Percentiles rank a stretch among this genome's conserved stretches.
Evolutionary conservation across 768 basidiomycete species (phyloP).

Genomic region (Auricularia heimuer): DNA sequence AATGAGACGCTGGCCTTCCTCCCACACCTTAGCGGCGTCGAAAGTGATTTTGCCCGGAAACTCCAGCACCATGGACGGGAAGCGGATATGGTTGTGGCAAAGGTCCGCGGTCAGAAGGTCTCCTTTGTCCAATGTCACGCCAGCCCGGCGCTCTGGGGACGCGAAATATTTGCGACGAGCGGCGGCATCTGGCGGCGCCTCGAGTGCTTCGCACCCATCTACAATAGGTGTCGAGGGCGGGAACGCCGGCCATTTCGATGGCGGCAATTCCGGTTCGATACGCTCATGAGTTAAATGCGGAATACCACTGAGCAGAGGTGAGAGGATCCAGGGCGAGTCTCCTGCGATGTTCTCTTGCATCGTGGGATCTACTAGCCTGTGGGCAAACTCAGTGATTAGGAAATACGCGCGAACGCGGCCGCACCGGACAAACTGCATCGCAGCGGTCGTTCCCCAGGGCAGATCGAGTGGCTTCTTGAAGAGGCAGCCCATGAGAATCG

Average conservation of each 20-base stretch:
- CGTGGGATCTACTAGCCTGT: not conserved
- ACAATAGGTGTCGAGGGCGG: not conserved
- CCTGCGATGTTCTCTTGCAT: not conserved
- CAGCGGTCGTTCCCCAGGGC: not conserved
- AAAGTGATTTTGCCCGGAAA: not conserved
- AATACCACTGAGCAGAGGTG: not conserved
- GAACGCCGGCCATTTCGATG: not conserved
- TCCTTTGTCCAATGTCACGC: not conserved
- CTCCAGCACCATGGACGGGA: not conserved
- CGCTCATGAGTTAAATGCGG: not conserved
- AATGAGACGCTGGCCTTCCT: not conserved
- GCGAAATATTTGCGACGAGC: not conserved
- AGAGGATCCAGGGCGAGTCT: not conserved
- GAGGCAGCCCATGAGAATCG: not conserved
- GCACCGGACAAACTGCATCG: not conserved
- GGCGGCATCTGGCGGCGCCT: not conserved
- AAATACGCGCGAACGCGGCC: not conserved
- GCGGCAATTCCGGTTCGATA: not conserved
- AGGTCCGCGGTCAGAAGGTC: not conserved
- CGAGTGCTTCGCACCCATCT: not conserved
- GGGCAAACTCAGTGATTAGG: not conserved
- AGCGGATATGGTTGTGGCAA: not conserved
- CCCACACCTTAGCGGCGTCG: not conserved
- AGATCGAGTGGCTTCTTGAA: not conserved
- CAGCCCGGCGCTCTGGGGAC: not conserved